Conservation (phyloP, 805 yeast genomes). For the Candida vaughaniae region DNA sequence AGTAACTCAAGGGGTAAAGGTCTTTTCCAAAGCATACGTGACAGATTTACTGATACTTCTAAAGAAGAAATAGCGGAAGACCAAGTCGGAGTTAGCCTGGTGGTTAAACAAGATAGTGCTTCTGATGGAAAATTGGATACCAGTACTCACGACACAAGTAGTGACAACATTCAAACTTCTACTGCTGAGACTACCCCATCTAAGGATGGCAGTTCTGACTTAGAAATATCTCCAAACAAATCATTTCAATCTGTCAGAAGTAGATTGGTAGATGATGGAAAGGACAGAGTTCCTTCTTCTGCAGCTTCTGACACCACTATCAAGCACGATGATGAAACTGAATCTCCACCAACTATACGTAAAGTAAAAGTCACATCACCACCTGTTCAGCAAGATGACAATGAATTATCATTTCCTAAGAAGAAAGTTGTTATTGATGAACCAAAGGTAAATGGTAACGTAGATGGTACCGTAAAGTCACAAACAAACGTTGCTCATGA, state of each 20-base stretch:
- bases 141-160: constrained; percentile 16
- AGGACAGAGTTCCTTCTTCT: constrained; percentile 13
- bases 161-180: constrained; percentile 16
- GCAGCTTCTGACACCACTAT: constrained; percentile 13
- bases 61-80: constrained; percentile 2
- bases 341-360: not conserved
- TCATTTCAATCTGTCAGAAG: constrained; percentile 9
- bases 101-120: constrained; percentile 4
- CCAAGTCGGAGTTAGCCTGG: too few relatives aligned
- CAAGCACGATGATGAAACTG: constrained; percentile 4
- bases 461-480: not conserved
- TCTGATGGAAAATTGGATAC: constrained; percentile 10
- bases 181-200: constrained; percentile 35
- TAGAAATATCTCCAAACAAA: constrained; percentile 11
- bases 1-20: constrained; percentile 20
- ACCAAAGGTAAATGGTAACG: not conserved
- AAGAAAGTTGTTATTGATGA: constrained; percentile 4
- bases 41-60: constrained; percentile 21
- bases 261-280: constrained; percentile 4
- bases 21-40: constrained; percentile 35
- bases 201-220: constrained; percentile 16
- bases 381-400: too few relatives aligned
- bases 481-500: constrained; percentile 4
- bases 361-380: constrained; percentile 1
- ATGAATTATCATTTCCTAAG: not conserved